Conservation (phyloP, 2,329 filamentous ascomycete species). For the Diplodia scrobiculata region DNA sequence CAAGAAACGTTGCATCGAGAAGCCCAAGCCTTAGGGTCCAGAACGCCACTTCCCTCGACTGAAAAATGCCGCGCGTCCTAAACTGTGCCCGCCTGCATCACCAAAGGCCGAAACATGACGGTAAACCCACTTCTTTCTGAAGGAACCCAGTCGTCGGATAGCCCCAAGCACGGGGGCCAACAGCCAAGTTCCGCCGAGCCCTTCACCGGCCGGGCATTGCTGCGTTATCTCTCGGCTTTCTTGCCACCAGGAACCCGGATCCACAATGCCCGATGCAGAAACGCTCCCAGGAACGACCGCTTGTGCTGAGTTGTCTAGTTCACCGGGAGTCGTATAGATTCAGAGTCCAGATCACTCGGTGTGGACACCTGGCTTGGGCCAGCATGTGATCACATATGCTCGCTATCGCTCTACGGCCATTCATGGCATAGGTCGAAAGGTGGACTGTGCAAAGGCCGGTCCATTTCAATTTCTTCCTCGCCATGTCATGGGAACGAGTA, state of each 20-base stretch:
- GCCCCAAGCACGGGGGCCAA: neutral
- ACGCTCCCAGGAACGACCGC: neutral
- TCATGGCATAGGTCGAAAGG: neutral
- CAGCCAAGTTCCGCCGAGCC: neutral
- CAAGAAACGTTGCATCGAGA: neutral
- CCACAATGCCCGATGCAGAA: neutral
- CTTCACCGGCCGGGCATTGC: neutral
- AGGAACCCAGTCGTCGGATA: neutral
- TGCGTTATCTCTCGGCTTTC: constrained; percentile 9
- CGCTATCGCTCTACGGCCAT: neutral
- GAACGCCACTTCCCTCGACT: neutral
- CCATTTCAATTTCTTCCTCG: neutral
- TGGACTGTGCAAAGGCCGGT: neutral
- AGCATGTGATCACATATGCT: neutral
- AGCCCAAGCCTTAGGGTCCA: neutral
- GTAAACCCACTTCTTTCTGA: neutral
- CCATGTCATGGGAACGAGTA: neutral
- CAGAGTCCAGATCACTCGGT: neutral
- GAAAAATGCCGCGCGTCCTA: constrained; percentile 9
- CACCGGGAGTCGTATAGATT: neutral
- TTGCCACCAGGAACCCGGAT: neutral
- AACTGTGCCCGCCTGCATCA: neutral
- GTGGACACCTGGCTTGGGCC: neutral
- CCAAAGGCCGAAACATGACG: constrained; percentile 5
- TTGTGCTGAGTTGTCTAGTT: neutral